Percentiles rank a stretch among this genome's conserved stretches.
Conservation (phyloP, 2,329 filamentous ascomycete species). For the Cladosporium phlei region DNA sequence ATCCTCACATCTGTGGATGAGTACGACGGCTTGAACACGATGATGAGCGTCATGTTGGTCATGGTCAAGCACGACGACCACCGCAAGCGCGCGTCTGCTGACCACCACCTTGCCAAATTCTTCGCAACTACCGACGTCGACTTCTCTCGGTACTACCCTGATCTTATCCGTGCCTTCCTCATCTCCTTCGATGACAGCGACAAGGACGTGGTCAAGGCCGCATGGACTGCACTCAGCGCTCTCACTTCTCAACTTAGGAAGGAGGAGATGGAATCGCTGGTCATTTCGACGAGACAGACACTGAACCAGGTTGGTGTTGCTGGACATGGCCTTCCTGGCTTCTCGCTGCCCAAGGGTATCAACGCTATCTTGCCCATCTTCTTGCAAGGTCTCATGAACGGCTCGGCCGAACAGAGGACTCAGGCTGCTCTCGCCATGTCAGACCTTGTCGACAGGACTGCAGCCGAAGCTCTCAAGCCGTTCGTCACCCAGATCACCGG, state of each 20-base stretch:
- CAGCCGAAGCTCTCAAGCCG: slow-evolving; percentile 78
- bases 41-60: slow-evolving; percentile 87
- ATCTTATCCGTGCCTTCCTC: slow-evolving; percentile 84
- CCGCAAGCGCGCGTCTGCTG: slow-evolving; percentile 70
- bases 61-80: slow-evolving; percentile 93
- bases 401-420: slow-evolving; percentile 83
- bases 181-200: slow-evolving; percentile 90
- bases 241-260: slow-evolving; percentile 88
- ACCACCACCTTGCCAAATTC: slow-evolving; percentile 77
- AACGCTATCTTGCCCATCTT: slow-evolving; percentile 95
- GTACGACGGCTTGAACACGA: slow-evolving; percentile 88
- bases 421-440: slow-evolving; percentile 90
- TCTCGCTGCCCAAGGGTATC: slow-evolving; percentile 90
- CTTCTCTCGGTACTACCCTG: slow-evolving; percentile 92
- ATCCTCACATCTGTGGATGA: slow-evolving; percentile 92
- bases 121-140: slow-evolving; percentile 76
- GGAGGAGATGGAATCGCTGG: slow-evolving; percentile 95
- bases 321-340: slow-evolving; percentile 79
- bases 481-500: slow-evolving; percentile 98
- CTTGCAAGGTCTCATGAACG: slow-evolving; percentile 96
- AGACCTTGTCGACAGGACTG: slow-evolving; percentile 91
- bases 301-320: slow-evolving; percentile 84
- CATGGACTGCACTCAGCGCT: slow-evolving; percentile 80
- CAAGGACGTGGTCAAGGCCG: slow-evolving; percentile 74
- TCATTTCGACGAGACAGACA: slow-evolving; percentile 78